Evolutionary conservation across 164 flowering plant species (phyloP).

Genomic region (Nymphaea thermarum): DNA sequence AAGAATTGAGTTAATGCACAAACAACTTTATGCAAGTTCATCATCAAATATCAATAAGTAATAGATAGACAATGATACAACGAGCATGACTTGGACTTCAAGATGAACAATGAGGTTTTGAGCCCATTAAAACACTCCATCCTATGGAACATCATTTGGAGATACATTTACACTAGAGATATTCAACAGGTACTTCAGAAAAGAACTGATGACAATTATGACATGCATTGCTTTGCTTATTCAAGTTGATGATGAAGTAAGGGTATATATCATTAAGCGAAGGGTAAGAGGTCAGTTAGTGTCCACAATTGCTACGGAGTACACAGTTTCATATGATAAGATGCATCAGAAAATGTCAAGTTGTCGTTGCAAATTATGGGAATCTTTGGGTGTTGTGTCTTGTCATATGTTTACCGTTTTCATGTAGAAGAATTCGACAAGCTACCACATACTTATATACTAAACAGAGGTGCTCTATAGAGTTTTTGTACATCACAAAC

Average conservation of each 20-base stretch:
- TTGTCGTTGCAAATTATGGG: background rate
- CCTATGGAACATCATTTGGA: background rate
- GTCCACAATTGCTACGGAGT: background rate
- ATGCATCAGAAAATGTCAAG: background rate
- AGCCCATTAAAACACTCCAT: background rate
- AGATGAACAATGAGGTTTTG: background rate
- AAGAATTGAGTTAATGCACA: conserved; percentile 1
- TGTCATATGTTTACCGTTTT: background rate
- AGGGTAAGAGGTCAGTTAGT: background rate
- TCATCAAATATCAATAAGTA: background rate
- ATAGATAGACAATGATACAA: background rate
- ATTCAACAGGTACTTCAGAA: background rate
- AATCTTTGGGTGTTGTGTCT: background rate
- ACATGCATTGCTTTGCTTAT: background rate
- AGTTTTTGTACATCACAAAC: too few species aligned
- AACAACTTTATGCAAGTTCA: background rate
- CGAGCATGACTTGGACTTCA: background rate
- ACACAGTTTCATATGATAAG: background rate
- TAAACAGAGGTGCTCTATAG: background rate
- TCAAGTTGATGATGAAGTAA: background rate
- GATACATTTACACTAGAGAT: background rate
- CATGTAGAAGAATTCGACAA: background rate
- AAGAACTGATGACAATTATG: background rate
- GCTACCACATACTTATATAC: background rate
- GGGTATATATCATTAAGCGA: background rate